Evolutionary conservation across 352 stramenopile species (phyloP), one percentile per base, ranked within the genome.

Genomic region (Pythium volutum): DNA sequence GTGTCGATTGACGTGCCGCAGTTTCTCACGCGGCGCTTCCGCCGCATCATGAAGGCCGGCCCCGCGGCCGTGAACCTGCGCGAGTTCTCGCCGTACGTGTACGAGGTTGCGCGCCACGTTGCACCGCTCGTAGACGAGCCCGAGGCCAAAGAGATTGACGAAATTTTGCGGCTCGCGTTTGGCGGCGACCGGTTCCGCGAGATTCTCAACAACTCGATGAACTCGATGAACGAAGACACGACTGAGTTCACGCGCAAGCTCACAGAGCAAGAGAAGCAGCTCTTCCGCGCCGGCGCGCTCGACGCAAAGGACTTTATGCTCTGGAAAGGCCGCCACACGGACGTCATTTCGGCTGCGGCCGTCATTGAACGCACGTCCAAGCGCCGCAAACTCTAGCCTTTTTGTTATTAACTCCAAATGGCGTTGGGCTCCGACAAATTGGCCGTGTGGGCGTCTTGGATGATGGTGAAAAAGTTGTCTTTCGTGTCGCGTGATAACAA

Each of bases 131-230:
- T 92, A 27, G 69, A 72, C 6, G 69, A 77, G 20, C 69, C 64
- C 18, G 73, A 76, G 2, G 69, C 73, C 36, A 68, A 64, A 22
- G 81, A 88, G 53, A 86, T 93, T 38, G 77, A 91, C 42, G 80
- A 91, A 67, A 91, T 94, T 66, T 52, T 94, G 71, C 79, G 81
- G 0, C 68, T 92, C 33, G 81, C 79, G 20, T 91, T 88, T 49
- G 76, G 81, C 45, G 83, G 85, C 25, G 83, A 94, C 61, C 77
- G 85, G 16, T 94, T 89, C 69, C 76, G 80, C 34, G 70, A 76
- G 29, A 74, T 94, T 22, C 70, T 94, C 55, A 91, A 94, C 72
- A 89, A 93, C 59, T 77, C 81, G 26, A 91, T 93, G 85, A 91
- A 84, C 69, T 77, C 83, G 42, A 62, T 91, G 69, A 71, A 91